Percentiles rank a stretch among this genome's conserved stretches.
Conservation (phyloP, 2,329 filamentous ascomycete species). For the Nemania serpens region DNA sequence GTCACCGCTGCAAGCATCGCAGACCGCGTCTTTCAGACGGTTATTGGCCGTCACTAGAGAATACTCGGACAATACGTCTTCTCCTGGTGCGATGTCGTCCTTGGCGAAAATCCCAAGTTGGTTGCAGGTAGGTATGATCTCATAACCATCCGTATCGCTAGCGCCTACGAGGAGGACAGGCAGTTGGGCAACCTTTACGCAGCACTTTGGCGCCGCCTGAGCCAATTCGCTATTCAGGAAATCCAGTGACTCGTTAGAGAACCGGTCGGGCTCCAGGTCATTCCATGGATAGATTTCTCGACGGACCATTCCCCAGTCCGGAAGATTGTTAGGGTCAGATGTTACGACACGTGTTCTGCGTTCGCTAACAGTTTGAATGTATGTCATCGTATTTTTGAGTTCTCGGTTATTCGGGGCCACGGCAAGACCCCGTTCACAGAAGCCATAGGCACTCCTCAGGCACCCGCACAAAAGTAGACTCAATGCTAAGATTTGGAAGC, state of each 20-base stretch:
- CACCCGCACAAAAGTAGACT: constrained; percentile 69
- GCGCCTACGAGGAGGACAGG: constrained; percentile 69
- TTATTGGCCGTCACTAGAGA: constrained; percentile 90
- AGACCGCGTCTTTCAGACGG: constrained; percentile 81
- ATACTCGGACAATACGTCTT: constrained; percentile 78
- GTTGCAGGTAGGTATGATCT: constrained; percentile 63
- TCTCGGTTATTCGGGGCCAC: constrained; percentile 59
- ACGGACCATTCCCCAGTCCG: constrained; percentile 72
- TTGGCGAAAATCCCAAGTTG: constrained; percentile 92
- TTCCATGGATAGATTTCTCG: constrained; percentile 75
- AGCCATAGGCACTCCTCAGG: constrained; percentile 68
- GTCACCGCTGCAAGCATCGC: constrained; percentile 83
- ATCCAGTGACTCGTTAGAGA: constrained; percentile 68
- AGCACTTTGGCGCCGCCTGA: constrained; percentile 77
- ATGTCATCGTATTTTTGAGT: constrained; percentile 57
- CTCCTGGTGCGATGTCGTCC: constrained; percentile 75
- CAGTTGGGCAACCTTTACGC: constrained; percentile 75
- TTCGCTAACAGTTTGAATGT: constrained; percentile 59
- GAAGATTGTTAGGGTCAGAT: constrained; percentile 60
- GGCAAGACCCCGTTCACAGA: constrained; percentile 65
- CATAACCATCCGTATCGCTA: constrained; percentile 53
- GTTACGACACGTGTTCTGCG: constrained; percentile 52
- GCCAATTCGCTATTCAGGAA: constrained; percentile 73
- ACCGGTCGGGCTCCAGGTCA: constrained; percentile 69
- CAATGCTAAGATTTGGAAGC: constrained; percentile 63